Base-by-base conservation (phyloP, 768 basidiomycete species). In the Lactarius trivialis region DNA sequence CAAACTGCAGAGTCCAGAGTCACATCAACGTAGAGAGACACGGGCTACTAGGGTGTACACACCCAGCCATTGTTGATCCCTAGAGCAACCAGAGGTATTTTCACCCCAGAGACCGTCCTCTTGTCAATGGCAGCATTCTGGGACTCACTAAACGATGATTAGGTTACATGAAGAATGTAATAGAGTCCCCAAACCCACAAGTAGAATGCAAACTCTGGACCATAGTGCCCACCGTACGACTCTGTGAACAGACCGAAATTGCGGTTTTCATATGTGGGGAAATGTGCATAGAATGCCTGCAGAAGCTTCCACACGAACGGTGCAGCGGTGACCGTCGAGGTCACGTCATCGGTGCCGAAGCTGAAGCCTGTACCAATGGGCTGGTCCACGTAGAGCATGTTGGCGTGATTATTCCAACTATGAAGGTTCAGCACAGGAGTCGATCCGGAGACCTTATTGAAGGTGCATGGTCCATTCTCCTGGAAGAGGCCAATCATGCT, bases 241-340 rank as follows among this genome's bases (percentile, higher is more conserved):
- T 82, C 81, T 1, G 81, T 80, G 81, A 82, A 83, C 43, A 82
- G 70, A 1, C 78, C 82, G 49, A 83, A 70, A 6, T 75, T 73
- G 58, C 73, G 75, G 2, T 64, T 63, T 33, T 73, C 68, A 30
- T 76, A 76, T 33, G 75, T 74, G 36, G 77, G 59, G 60, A 82
- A 84, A 58, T 75, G 74, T 3, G n/a, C 34, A 8, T 49, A 58
- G 21, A 58, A 56, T 9, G 55, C 55, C 30, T 56, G 55, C 28
- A 56, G n/a, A 28, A 56, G 19, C 7, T 43, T 41, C 56, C 56
- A 58, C 8, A 58, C 56, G 21, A 49, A 58, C 0, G 56, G 43
- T 7, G 43, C 56, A 1, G 56, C 56, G 1, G 56, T 28, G 12
- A 12, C 5, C 7, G 56, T 58, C 33, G 45, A 48, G 4, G 9